Conservation (phyloP, 495 filamentous ascomycete species). For the Neurospora sp. region DNA sequence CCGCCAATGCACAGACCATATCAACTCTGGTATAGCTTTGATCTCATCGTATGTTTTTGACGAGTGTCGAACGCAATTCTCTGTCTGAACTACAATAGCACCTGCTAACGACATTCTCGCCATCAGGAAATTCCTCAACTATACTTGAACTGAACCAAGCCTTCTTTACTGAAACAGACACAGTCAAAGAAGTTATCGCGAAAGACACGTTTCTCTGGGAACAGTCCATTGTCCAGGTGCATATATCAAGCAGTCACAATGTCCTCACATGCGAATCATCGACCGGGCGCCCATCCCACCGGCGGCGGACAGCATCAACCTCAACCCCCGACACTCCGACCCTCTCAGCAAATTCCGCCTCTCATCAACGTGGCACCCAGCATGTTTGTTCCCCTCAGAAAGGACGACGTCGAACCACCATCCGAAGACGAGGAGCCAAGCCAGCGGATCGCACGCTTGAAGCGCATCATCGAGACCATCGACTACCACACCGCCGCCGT, state of each 20-base stretch:
- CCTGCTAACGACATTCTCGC: not conserved
- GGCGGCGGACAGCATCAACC: slow-evolving; percentile 1
- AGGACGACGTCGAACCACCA: slow-evolving; percentile 22
- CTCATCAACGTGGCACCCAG: slow-evolving; percentile 23
- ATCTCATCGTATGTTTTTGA: not conserved
- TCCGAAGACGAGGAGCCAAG: slow-evolving; percentile 8
- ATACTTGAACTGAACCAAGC: not conserved
- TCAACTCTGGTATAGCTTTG: not conserved
- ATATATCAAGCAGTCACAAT: not conserved
- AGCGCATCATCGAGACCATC: slow-evolving; percentile 27
- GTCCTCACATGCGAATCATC: not conserved
- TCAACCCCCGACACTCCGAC: not conserved
- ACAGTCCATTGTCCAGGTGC: not conserved
- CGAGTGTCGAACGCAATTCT: not conserved
- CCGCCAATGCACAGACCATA: not conserved
- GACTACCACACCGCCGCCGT: slow-evolving; percentile 31
- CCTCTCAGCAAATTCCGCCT: slow-evolving; percentile 21
- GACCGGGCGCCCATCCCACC: not conserved
- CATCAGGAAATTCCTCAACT: not conserved
- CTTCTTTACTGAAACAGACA: not conserved
- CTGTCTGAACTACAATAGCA: not conserved
- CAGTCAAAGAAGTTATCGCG: not conserved
- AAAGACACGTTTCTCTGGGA: not conserved
- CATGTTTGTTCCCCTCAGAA: slow-evolving; percentile 33
- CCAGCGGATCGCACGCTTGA: slow-evolving; percentile 22